Conservation (phyloP, 345 rosid species). For the Rubroshorea leprosula region DNA sequence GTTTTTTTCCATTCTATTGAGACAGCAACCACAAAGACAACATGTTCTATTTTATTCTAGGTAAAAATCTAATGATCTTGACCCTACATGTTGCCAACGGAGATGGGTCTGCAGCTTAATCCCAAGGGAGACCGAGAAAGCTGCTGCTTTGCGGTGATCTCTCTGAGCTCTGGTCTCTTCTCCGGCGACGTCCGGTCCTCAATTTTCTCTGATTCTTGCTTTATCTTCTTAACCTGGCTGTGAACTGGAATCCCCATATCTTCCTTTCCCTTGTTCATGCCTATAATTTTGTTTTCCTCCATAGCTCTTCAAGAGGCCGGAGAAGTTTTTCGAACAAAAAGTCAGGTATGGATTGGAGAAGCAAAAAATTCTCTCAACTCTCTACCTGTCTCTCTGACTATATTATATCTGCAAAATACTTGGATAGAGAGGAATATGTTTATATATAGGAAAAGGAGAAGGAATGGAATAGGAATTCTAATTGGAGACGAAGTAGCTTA, state of each 20-base stretch:
- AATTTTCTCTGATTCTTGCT: slow-evolving; percentile 22
- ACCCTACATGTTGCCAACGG: slow-evolving; percentile 17
- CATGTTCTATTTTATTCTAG: background rate
- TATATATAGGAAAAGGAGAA: background rate
- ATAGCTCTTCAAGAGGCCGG: background rate
- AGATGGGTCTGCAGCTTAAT: slow-evolving; percentile 22
- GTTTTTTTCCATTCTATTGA: too few species aligned
- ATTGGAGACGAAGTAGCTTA: background rate
- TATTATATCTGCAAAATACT: too few species aligned
- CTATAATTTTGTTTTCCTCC: background rate
- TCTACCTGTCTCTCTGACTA: too few species aligned
- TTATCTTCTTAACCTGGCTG: slow-evolving; percentile 36
- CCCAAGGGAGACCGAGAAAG: slow-evolving; percentile 30
- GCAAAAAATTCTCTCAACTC: too few species aligned
- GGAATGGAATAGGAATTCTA: background rate
- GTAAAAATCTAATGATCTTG: background rate
- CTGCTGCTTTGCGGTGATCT: slow-evolving; percentile 20
- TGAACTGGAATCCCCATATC: slow-evolving; percentile 24
- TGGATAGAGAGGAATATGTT: too few species aligned
- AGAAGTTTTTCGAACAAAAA: too few species aligned
- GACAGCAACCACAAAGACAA: too few species aligned
- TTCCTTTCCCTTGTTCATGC: background rate
- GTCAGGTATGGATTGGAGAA: too few species aligned
- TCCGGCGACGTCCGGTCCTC: slow-evolving; percentile 26
- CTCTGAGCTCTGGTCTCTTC: slow-evolving; percentile 21